These are phyloP conservation scores for Syzygium aromaticum DNA, from an alignment of 345 rosid genomes.

Conservation along the genomic window DNA sequence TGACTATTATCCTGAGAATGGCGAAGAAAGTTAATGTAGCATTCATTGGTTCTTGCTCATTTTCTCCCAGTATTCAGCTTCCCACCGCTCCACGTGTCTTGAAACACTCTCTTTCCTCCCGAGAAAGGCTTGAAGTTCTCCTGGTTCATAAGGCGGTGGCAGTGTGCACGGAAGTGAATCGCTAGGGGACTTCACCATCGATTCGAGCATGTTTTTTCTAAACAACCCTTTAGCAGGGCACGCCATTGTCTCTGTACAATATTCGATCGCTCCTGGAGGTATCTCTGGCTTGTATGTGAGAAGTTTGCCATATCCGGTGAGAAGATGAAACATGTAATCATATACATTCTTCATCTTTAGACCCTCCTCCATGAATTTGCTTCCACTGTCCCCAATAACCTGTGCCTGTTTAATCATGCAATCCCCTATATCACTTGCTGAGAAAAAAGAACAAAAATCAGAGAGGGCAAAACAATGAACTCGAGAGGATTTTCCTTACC, in stretches of 20 bases:
- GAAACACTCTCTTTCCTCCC: slow-evolving; percentile 16
- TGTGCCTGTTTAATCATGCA: slow-evolving; percentile 14
- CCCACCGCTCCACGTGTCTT: slow-evolving; percentile 27
- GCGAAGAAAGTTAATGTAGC: not conserved
- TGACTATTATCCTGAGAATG: not conserved
- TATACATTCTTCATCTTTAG: slow-evolving; percentile 34
- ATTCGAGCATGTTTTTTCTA: slow-evolving; percentile 28
- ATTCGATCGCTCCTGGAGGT: slow-evolving; percentile 27
- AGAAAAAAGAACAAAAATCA: not conserved
- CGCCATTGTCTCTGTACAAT: slow-evolving; percentile 40
- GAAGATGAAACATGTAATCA: slow-evolving; percentile 39
- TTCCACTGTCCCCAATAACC: slow-evolving; percentile 25
- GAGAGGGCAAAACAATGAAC: not conserved
- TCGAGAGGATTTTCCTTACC: not conserved
- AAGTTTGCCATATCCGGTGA: slow-evolving; percentile 34
- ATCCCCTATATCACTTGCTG: not conserved
- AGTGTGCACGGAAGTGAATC: slow-evolving; percentile 19
- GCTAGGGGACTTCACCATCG: slow-evolving; percentile 31
- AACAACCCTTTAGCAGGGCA: slow-evolving; percentile 14
- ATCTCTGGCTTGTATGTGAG: slow-evolving; percentile 24
- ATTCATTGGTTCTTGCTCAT: not conserved
- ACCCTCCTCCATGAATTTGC: slow-evolving; percentile 19
- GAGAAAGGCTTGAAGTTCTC: slow-evolving; percentile 10
- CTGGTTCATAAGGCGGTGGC: slow-evolving; percentile 26
- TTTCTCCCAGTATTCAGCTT: slow-evolving; percentile 17